Base-by-base conservation (phyloP, 2,329 filamentous ascomycete genomes). In the Elsinoe ampelina region DNA sequence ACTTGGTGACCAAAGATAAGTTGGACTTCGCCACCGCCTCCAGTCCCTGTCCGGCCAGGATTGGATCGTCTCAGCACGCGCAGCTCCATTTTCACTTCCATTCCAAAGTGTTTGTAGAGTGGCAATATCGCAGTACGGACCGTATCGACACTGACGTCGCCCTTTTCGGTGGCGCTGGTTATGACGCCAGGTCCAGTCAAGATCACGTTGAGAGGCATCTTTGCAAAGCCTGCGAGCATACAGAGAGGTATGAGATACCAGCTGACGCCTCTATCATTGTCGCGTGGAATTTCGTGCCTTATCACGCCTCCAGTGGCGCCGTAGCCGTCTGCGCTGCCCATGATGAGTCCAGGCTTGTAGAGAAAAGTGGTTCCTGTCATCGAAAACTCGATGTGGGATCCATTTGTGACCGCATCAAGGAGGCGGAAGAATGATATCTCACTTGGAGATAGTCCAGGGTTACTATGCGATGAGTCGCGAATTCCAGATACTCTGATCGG, bases 371-470 rank as follows among this genome's bases (percentile, higher is more conserved):
- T 97, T 68, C 93, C 93, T 1, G 90, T 96, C 74, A 95, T 93
- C 10, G 90, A 95, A 64, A 98, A 95, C 67, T 96, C 91, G 74
- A 97, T 89, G 57, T 87, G 84, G 58, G 87, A 88, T 73, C 93
- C 93, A 77, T 98, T 98, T 67, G 93, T 98, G 65, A 98, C 80
- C 63, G 89, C 81, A 72, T 97, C 93, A 67, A 98, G 84, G 15
- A 98, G 86, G 58, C 93, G 91, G 32, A 98, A 81, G 72, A 98
- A 92, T 47, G 93, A 97, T 66, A 97, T 85, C 74, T 98, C 93
- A 75, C 95, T 87, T 50, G 89, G 85, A 55, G 89, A 86, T 56
- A 98, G 86, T 66, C 93, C 93, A 1, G 93, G 91, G 65, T 87
- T 85, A 39, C 89, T 91, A 47, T 87, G 85, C 41, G 89, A 95